Evolutionary conservation across 2,329 filamentous ascomycete genomes (phyloP).

Genomic region (Colletotrichum liaoningense): DNA sequence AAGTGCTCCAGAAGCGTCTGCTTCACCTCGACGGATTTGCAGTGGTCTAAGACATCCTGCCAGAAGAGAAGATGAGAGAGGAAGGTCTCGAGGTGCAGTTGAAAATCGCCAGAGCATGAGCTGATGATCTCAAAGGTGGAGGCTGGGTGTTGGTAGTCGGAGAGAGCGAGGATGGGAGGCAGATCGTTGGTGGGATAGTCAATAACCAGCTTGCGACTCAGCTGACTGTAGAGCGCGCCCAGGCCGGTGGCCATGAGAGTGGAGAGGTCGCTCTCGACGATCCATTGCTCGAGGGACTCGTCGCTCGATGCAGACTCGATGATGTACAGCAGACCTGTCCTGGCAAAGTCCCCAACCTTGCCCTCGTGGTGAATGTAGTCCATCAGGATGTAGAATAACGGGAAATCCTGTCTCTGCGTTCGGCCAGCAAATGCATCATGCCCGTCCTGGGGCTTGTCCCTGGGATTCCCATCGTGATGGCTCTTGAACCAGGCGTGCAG

Average conservation of each 20-base stretch:
- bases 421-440: slow-evolving; percentile 87
- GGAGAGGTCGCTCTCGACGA: slow-evolving; percentile 95
- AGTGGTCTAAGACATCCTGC: slow-evolving; percentile 98
- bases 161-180: slow-evolving; percentile 87
- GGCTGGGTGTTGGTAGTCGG: slow-evolving; percentile 84
- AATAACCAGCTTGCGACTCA: slow-evolving; percentile 83
- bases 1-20: slow-evolving; percentile 96
- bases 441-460: slow-evolving; percentile 61
- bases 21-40: slow-evolving; percentile 90
- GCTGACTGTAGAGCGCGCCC: slow-evolving; percentile 77
- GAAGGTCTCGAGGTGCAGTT: slow-evolving; percentile 91
- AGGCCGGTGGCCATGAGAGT: slow-evolving; percentile 97
- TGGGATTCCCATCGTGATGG: slow-evolving; percentile 48
- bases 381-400: slow-evolving; percentile 93
- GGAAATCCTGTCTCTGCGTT: slow-evolving; percentile 92
- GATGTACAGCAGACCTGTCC: slow-evolving; percentile 93
- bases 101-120: slow-evolving; percentile 80
- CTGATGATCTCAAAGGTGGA: slow-evolving; percentile 78
- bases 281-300: slow-evolving; percentile 88
- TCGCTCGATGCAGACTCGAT: slow-evolving; percentile 93
- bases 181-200: slow-evolving; percentile 79
- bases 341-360: slow-evolving; percentile 92
- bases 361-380: slow-evolving; percentile 98
- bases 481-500: slow-evolving; percentile 92
- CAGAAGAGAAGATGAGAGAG: slow-evolving; percentile 95